Evolutionary conservation across 768 basidiomycete genomes (phyloP), one percentile per base, ranked within the genome.

Genomic region (Coprinellus aureogranulatus): DNA sequence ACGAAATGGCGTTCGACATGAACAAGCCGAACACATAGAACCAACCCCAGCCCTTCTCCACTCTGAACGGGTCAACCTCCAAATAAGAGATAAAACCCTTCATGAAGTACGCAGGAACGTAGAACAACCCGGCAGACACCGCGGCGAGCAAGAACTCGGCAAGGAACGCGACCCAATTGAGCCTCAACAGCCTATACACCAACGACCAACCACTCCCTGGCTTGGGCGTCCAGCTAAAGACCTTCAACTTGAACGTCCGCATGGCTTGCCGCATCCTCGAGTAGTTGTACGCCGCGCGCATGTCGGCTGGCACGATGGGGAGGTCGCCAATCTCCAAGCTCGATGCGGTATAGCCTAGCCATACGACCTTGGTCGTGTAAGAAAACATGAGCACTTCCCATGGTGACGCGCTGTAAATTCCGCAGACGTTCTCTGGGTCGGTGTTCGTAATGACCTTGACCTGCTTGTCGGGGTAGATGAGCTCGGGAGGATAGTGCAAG

Each of bases 261-360:
- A 86, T 75, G 1, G 81, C 80, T 4, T 65, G 70, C 56, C 81
- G 84, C 88, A 93, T 92, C 23, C 64, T 65, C n/a, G 81, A 61
- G 62, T 85, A 92, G 55, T 89, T 81, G 63, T 70, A 69, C 4
- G 85, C 78, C 0, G 81, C 77, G 28, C 94, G 89, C 84, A 93
- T 87, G 63, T 81, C 69, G 0, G 78, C 83, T 0, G 89, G 83
- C 9, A 94, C 81, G 54, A 95, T 85, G 4, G 94, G 94, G 28
- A 97, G 75, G 67, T 97, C 93, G 59, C 86, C 92, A 22, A 93
- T 91, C 62, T 96, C 90, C 46, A 96, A 80, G 57, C 82, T 87
- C 55, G 82, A 79, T 1, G 88, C 78, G 2, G 77, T 78, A 70
- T 92, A 85, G 2, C 92, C 94, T 40, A 94, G 84, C 82, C 86